Evolutionary conservation across 2,329 filamentous ascomycete species (phyloP).

Genomic region (Exophiala bonariae): DNA sequence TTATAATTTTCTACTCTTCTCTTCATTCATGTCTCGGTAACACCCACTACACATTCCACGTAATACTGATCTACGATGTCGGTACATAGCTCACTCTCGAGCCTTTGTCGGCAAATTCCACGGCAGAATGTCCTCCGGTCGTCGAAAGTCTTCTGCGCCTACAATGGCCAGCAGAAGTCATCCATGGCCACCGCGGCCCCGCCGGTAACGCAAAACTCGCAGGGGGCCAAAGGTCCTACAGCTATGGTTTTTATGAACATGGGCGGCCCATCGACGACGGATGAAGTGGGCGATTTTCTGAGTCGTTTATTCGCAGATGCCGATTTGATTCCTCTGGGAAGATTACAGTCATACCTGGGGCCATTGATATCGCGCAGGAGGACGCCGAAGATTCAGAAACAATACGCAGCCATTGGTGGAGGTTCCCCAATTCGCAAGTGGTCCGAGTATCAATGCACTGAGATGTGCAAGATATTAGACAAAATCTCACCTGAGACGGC

Average conservation of each 20-base stretch:
- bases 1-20: no score
- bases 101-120: conserved; percentile 13
- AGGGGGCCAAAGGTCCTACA: conserved; percentile 74
- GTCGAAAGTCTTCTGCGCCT: conserved; percentile 1
- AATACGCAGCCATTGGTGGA: conserved; percentile 92
- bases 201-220: conserved; percentile 76
- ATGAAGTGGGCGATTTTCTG: conserved; percentile 86
- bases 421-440: conserved; percentile 98
- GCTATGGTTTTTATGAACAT: conserved; percentile 99
- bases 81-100: conserved; percentile 10
- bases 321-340: conserved; percentile 93
- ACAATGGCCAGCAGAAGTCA: conserved; percentile 25
- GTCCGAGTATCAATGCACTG: conserved; percentile 89
- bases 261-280: conserved; percentile 86
- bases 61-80: conserved; percentile 10
- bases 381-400: conserved; percentile 94
- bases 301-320: conserved; percentile 89
- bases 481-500: conserved; percentile 87
- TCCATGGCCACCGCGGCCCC: conserved; percentile 64
- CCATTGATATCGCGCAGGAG: conserved; percentile 81
- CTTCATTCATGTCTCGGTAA: conserved; percentile 16
- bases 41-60: background rate
- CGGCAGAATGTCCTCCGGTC: conserved; percentile 6
- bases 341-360: conserved; percentile 85
- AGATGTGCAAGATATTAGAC: conserved; percentile 98